A percentile compares a stretch with the other conserved stretches of the same genome.
phyloP scores from a whole-genome alignment of 2,329 filamentous ascomycete species.

The Fusarium devonianum region DNA sequence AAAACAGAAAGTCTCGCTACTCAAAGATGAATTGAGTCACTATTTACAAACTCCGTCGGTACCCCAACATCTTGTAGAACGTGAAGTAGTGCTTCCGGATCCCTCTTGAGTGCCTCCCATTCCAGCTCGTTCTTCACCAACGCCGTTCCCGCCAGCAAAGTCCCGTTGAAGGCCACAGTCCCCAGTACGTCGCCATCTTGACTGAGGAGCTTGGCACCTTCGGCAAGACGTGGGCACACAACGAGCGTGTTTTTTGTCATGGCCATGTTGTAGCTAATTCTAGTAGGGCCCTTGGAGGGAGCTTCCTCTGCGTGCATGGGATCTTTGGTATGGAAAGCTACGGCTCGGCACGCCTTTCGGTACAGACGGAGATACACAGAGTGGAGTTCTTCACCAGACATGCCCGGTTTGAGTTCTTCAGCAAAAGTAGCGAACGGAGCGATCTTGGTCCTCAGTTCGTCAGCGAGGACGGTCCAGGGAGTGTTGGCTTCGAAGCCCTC shows the following conservation, averaged over 20 bases:
- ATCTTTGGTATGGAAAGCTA: conserved; percentile 30
- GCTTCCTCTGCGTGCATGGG: conserved; percentile 25
- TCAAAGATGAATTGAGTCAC: conserved; percentile 10
- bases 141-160: conserved; percentile 68
- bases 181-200: conserved; percentile 49
- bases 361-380: conserved; percentile 58
- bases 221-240: conserved; percentile 61
- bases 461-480: conserved; percentile 59
- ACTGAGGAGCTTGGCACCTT: conserved; percentile 52
- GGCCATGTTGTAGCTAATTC: conserved; percentile 70
- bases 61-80: conserved; percentile 45
- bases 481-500: conserved; percentile 52
- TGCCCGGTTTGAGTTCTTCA: conserved; percentile 46
- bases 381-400: conserved; percentile 49
- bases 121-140: conserved; percentile 66
- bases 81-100: conserved; percentile 37
- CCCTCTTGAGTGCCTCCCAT: conserved; percentile 61
- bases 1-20: background rate
- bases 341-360: conserved; percentile 51
- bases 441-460: conserved; percentile 43
- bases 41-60: conserved; percentile 18
- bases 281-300: conserved; percentile 50
- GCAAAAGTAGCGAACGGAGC: conserved; percentile 57
- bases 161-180: conserved; percentile 64
- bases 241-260: conserved; percentile 63